These are phyloP conservation scores for Simplicillium sp. DNA, from an alignment of 2,329 filamentous ascomycete genomes.

Conservation along the genomic window DNA sequence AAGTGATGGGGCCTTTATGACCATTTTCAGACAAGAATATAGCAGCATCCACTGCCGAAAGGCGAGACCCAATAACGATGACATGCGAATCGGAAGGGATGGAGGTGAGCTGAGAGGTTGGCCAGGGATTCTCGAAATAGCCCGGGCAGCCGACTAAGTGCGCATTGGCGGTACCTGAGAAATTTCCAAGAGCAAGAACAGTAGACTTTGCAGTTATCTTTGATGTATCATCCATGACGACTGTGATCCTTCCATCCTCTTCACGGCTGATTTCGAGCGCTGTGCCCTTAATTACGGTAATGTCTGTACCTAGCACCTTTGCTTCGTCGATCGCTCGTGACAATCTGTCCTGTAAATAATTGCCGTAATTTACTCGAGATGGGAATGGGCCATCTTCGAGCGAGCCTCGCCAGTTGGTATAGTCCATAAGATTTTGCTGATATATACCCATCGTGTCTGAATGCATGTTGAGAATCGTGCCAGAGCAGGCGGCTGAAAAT, in stretches of 20 bases:
- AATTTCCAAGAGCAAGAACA: slow-evolving; percentile 5
- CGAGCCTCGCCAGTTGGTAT: slow-evolving; percentile 4
- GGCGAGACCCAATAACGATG: slow-evolving; percentile 2
- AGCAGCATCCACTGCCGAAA: slow-evolving; percentile 4
- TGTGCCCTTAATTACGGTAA: not conserved
- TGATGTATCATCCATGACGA: slow-evolving; percentile 1
- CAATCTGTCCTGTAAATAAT: slow-evolving; percentile 2
- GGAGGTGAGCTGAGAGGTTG: slow-evolving; percentile 1
- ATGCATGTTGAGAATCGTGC: slow-evolving; percentile 7
- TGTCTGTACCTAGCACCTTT: not conserved
- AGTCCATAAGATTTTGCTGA: slow-evolving; percentile 4
- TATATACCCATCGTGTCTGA: slow-evolving; percentile 6
- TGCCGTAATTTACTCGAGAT: slow-evolving; percentile 4
- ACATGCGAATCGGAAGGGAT: slow-evolving; percentile 3
- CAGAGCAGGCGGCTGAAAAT: slow-evolving; percentile 4
- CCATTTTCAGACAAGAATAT: slow-evolving; percentile 3
- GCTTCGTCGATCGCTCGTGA: not conserved
- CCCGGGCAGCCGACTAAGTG: slow-evolving; percentile 3
- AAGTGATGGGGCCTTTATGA: slow-evolving; percentile 4
- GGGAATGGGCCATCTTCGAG: slow-evolving; percentile 5
- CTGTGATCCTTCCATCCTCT: not conserved
- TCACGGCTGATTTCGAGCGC: slow-evolving; percentile 1
- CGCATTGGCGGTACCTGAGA: slow-evolving; percentile 1
- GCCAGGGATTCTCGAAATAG: slow-evolving; percentile 5
- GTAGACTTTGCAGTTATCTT: not conserved